Base-by-base conservation (phyloP, 2,329 filamentous ascomycete species). In the Aspergillus tubingensis region DNA sequence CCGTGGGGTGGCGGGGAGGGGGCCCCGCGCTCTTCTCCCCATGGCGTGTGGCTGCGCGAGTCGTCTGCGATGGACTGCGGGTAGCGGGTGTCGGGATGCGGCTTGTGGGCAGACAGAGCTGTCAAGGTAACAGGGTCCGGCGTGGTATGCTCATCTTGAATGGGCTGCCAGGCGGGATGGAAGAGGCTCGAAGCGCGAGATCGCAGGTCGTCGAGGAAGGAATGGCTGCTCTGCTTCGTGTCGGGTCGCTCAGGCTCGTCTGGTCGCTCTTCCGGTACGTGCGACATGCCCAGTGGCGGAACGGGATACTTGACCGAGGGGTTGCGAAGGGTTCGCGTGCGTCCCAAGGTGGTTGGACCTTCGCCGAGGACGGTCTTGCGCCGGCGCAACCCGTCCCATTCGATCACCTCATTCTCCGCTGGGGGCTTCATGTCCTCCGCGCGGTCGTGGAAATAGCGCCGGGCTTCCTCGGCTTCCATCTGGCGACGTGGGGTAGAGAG, bases 371-470 rank as follows among this genome's bases (percentile, higher is more conserved):
- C 74, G 2, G 86, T 88, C 72, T 81, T 86, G 55, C 95, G 85
- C 68, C 92, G 84, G 69, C 94, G 85, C 54, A 99, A 78, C 4
- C 95, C 95, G 76, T 98, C 95, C 88, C 92, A 99, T 77, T 98
- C 92, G 63, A 91, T 89, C 30, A 86, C 82, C 23, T 92, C 91
- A 66, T 92, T 86, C 71, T 97, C 92, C 50, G 84, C 86, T 55
- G 96, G 89, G 2, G 91, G 85, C 59, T 88, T 86, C 74, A 81
- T 79, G 67, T 92, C 89, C 65, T 83, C 81, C 69, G 85, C 79
- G 72, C 88, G 91, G 70, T 98, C 94, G 68, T 93, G 88, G 61
- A 89, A 88, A 59, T 96, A 82, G 32, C 91, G 87, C 67, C 86
- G 89, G 19, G 89, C 85, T 74, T 98, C 95, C 48, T 91, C 86